A percentile compares a stretch with the other conserved stretches of the same genome.
These are phyloP conservation scores for Alternaria ethzedia DNA, from an alignment of 2,329 filamentous ascomycete genomes.

Conservation along the genomic window DNA sequence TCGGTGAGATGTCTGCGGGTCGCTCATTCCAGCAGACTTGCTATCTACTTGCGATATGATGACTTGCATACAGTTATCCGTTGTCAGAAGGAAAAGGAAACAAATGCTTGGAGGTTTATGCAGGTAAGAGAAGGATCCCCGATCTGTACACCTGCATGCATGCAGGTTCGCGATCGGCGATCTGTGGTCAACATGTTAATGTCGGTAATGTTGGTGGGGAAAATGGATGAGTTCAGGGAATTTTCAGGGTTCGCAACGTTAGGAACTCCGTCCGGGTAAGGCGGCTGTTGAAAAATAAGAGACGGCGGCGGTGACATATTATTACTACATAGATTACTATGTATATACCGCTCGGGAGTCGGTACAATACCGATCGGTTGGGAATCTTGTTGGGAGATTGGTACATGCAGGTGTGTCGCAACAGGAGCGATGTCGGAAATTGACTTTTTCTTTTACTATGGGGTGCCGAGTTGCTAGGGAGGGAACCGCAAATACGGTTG, in stretches of 20 bases:
- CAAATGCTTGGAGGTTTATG: neutral
- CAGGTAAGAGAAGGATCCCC: neutral
- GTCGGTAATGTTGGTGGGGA: neutral
- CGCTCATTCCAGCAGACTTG: neutral
- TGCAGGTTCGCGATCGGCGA: conserved; percentile 1
- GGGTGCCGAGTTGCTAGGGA: neutral
- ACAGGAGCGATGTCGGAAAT: neutral
- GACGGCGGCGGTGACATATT: neutral
- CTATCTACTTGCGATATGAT: neutral
- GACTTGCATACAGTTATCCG: neutral
- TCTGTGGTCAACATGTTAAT: neutral
- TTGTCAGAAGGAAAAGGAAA: neutral
- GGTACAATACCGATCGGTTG: neutral
- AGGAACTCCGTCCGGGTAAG: neutral
- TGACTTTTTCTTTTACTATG: neutral
- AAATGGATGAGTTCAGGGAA: neutral
- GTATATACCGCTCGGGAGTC: neutral
- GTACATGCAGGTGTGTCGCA: neutral
- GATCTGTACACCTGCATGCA: neutral
- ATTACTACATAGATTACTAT: neutral
- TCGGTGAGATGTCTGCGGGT: neutral
- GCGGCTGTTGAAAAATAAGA: neutral
- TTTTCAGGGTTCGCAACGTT: neutral
- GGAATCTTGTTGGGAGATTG: neutral
- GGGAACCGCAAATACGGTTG: neutral